phyloP scores from a whole-genome alignment of 2,329 filamentous ascomycete genomes.

The Kalaharituber pfeilii region DNA sequence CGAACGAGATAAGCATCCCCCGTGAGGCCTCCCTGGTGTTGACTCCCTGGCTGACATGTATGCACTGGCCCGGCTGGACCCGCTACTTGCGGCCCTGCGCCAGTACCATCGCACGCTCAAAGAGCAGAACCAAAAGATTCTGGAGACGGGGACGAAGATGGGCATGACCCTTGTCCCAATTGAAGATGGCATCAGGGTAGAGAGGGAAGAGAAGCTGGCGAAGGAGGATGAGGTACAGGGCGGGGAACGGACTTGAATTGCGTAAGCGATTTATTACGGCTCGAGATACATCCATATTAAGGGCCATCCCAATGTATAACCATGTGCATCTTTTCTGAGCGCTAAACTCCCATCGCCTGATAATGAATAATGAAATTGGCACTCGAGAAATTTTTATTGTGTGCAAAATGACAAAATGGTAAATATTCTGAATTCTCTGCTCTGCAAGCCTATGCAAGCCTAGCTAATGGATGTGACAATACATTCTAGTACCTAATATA shows the following conservation, averaged over 20 bases:
- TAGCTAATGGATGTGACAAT: no score
- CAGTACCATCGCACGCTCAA: slow-evolving; percentile 17
- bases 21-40: not conserved
- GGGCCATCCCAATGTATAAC: no score
- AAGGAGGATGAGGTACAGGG: slow-evolving; percentile 7
- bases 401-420: no score
- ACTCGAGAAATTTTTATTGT: no score
- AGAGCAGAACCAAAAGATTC: slow-evolving; percentile 17
- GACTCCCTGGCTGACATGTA: slow-evolving; percentile 4
- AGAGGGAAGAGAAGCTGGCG: slow-evolving; percentile 17
- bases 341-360: no score
- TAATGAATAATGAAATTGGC: no score
- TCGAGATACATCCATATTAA: no score
- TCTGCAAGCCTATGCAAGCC: no score
- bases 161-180: slow-evolving; percentile 18
- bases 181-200: slow-evolving; percentile 19
- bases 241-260: slow-evolving; percentile 7
- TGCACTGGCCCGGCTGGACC: slow-evolving; percentile 18
- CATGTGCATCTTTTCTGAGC: no score
- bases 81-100: slow-evolving; percentile 16
- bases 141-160: slow-evolving; percentile 20
- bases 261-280: no score
- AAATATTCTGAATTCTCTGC: no score
- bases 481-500: no score
- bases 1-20: not conserved